Base-by-base conservation (phyloP, 495 filamentous ascomycete genomes). In the Cryomyces antarcticus region DNA sequence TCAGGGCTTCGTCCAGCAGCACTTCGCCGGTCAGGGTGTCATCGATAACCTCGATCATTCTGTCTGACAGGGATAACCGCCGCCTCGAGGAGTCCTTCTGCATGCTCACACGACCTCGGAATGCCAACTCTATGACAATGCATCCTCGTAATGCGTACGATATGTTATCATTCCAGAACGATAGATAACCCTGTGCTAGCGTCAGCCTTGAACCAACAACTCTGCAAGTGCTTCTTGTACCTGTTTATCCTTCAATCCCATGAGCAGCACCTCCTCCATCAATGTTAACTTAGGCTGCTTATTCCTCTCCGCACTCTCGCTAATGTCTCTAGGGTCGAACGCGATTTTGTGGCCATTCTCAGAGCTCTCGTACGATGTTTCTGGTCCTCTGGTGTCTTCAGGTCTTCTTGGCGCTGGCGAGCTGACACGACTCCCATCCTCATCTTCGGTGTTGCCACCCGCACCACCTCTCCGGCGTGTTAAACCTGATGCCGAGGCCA, bases 81-180 rank as follows among this genome's bases (percentile, higher is more conserved):
- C 88, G 72, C 56, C 89, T 72, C 45, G 83, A 85, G 10, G 86
- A 80, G 64, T 94, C 92, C 60, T 89, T 95, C 63, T 95, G 82
- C 89, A 97, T 96, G 70, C 81, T 89, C 55, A 97, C 80, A 44
- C 89, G 83, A 51, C 92, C 92, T 44, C 92, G 72, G 62, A 97
- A 89, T 44, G 89, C 89, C 46, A 97, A 67, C 57, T 97, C 89
- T 54, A 95, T 82, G 47, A 97, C 92, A 56, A 97, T 96, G 61
- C 89, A 97, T 51, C 89, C 89, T 56, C 89, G 78, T 47, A 97
- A 67, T 45, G 89, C 89, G 61, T 97, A 97, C 29, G 86, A 94
- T 46, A 97, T 97, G 62, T 97, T 96, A 62, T 97, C 89, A 58
- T 97, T 97, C 89, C 89, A 97, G 64, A 96, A 96, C 6, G 92